A percentile compares a stretch with the other conserved stretches of the same genome.
phyloP scores from a whole-genome alignment of 2,329 filamentous ascomycete species.

The Neodidymelliopsis sp. region DNA sequence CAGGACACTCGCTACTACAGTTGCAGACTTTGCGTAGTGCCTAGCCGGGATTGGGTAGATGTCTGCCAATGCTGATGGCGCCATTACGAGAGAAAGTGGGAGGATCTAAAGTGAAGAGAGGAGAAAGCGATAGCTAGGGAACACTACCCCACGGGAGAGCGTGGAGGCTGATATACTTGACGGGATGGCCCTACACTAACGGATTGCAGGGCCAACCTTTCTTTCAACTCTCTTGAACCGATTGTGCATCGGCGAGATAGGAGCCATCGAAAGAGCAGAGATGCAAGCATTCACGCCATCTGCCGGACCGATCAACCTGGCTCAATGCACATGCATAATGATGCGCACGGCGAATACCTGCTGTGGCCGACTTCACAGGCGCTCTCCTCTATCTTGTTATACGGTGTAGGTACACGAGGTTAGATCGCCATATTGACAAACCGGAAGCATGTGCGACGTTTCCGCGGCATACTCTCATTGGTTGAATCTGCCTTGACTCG shows the following conservation, averaged over 20 bases:
- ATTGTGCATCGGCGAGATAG: conserved; percentile 50
- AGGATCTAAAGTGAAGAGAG: conserved; percentile 27
- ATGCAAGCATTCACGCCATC: conserved; percentile 47
- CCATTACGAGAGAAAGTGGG: conserved; percentile 47
- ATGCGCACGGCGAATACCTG: conserved; percentile 40
- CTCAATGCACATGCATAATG: conserved; percentile 45
- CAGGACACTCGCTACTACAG: conserved; percentile 51
- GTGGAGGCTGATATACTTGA: conserved; percentile 50
- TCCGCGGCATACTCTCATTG: conserved; percentile 24
- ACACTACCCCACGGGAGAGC: conserved; percentile 48
- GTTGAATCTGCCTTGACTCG: conserved; percentile 30
- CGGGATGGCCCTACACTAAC: conserved; percentile 37
- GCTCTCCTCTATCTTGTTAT: conserved; percentile 47
- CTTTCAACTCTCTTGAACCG: conserved; percentile 27
- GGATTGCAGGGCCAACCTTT: conserved; percentile 33
- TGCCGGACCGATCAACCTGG: conserved; percentile 49
- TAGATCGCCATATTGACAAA: conserved; percentile 44
- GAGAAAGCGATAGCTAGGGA: conserved; percentile 38
- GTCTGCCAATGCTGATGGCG: conserved; percentile 50
- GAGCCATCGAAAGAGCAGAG: conserved; percentile 41
- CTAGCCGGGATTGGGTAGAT: conserved; percentile 49
- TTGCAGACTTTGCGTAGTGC: conserved; percentile 48
- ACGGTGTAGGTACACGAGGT: conserved; percentile 39
- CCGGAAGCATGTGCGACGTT: conserved; percentile 14
- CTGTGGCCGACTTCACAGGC: conserved; percentile 41